Evolutionary conservation across 768 basidiomycete genomes (phyloP), one percentile per base, ranked within the genome.

Genomic region (Crepidotus variabilis): DNA sequence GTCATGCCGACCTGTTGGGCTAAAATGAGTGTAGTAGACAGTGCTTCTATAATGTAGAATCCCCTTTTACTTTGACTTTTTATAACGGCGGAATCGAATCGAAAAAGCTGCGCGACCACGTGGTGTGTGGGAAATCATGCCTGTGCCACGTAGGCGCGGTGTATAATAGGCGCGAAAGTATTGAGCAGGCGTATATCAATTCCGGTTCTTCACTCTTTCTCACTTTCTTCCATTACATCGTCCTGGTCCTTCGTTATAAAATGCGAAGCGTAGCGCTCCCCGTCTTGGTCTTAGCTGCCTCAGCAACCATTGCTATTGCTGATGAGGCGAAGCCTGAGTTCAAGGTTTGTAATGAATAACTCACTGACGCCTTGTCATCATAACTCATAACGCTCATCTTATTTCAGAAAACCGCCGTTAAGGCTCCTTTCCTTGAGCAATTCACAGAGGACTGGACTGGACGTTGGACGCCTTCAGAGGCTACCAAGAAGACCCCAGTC

Each of bases 401-500:
- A 28, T 51, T 54, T 35, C 60, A 96, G 94, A 75, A 85, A 51
- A 89, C 94, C 51, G 71, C 77, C 54, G 77, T 97, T 75, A 86
- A 87, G 66, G 94, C 89, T 6, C 87, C 92, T 43, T 98, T 98
- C 78, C 66, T 99, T 61, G 97, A 99, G 72, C 97, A 99, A 72
- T 99, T 98, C 81, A 90, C 87, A 16, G 85, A 87, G 50, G 88
- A 91, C 74, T 96, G 94, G 88, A 67, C 86, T 11, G 80, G 88
- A 60, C 90, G 95, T 55, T 99, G 97, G 96, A 94, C 92, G 51
- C 87, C 95, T 35, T 98, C 95, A 4, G 88, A 94, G 70, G 97
- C 97, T 7, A 98, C 94, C 63, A 98, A 98, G 83, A 94, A 96
- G 84, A 96, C 94, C 13, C 88, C 93, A 50, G 92, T 92, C 55